These are phyloP conservation scores for Haberlea rhodopensis DNA, from an alignment of 257 asterid species.

Conservation along the genomic window DNA sequence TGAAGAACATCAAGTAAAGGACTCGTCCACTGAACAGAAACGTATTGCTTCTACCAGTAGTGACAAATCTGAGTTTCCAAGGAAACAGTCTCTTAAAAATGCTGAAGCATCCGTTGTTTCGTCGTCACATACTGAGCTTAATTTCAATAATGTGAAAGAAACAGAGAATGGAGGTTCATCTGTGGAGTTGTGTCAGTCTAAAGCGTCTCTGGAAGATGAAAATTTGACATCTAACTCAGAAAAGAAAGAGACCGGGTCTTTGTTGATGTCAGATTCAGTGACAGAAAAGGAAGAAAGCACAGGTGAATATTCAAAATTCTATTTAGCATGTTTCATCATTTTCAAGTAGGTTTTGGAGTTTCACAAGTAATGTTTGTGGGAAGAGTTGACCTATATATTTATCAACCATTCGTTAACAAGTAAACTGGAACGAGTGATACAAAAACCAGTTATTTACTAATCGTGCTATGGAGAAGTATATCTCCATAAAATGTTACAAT, in stretches of 20 bases:
- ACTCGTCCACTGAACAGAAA: constrained; percentile 38
- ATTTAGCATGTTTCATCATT: constrained; percentile 18
- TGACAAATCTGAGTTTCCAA: constrained; percentile 37
- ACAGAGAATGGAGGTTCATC: constrained; percentile 41
- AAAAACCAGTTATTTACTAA: neutral
- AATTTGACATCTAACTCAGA: constrained; percentile 40
- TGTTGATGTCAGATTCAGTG: constrained; percentile 35
- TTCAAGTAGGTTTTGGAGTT: constrained; percentile 1
- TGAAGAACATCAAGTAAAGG: constrained; percentile 34
- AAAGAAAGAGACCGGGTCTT: constrained; percentile 44
- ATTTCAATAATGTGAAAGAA: constrained; percentile 49
- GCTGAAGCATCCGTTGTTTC: constrained; percentile 40
- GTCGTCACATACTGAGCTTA: too few relatives aligned
- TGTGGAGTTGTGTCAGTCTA: constrained; percentile 37
- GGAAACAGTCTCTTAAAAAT: constrained; percentile 36
- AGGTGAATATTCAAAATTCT: constrained; percentile 37
- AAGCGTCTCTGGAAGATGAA: constrained; percentile 52
- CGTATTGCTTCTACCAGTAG: constrained; percentile 36
- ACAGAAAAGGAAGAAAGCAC: constrained; percentile 37
- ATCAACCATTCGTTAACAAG: constrained; percentile 10
- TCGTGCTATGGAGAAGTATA: neutral
- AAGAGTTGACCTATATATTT: constrained; percentile 11
- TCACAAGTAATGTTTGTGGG: constrained; percentile 1
- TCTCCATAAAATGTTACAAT: constrained; percentile 1
- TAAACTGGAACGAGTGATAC: constrained; percentile 15